A percentile compares a stretch with the other conserved stretches of the same genome.
Evolutionary conservation across 2,329 filamentous ascomycete species (phyloP).

Genomic region (Cladosporium colombiae): DNA sequence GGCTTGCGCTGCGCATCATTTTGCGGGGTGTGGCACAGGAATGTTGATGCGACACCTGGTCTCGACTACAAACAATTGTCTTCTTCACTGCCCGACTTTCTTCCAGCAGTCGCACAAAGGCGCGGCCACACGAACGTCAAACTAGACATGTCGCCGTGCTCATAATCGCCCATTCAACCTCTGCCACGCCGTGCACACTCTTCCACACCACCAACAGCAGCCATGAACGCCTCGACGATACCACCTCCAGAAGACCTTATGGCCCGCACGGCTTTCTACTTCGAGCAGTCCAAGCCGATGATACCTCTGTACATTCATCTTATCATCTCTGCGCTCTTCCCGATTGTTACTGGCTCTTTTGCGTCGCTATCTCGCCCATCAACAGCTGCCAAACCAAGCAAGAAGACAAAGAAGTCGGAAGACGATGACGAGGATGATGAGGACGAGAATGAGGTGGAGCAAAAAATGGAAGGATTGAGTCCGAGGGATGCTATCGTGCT

Average conservation of each 20-base stretch:
- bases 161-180: background rate
- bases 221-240: conserved; percentile 9
- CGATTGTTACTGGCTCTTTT: conserved; percentile 82
- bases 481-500: conserved; percentile 82
- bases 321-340: conserved; percentile 70
- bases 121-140: background rate
- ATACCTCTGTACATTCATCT: conserved; percentile 59
- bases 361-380: conserved; percentile 81
- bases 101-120: background rate
- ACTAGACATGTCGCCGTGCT: background rate
- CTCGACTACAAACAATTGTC: background rate
- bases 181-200: background rate
- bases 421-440: conserved; percentile 53
- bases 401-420: conserved; percentile 43
- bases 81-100: background rate
- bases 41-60: conserved; percentile 13
- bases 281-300: conserved; percentile 17
- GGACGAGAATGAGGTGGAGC: conserved; percentile 55
- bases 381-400: conserved; percentile 67
- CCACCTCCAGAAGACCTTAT: conserved; percentile 1
- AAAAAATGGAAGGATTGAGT: conserved; percentile 67
- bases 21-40: conserved; percentile 4
- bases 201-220: background rate
- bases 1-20: background rate
- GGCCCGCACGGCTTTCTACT: conserved; percentile 7